phyloP scores from a whole-genome alignment of 2,329 filamentous ascomycete species.

The Ophiocordyceps camponoti-saundersi region DNA sequence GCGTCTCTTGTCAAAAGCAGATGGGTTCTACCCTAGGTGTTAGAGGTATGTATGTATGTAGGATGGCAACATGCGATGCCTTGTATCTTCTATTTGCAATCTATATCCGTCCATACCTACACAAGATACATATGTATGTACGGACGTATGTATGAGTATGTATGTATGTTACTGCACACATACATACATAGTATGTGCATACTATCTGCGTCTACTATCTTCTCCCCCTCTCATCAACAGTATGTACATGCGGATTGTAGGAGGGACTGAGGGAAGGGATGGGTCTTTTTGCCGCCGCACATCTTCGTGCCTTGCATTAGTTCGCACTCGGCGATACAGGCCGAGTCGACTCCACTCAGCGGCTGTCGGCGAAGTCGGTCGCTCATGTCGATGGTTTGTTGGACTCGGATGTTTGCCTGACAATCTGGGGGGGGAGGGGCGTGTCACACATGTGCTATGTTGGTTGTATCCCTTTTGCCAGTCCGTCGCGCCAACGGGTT shows the following conservation, averaged over 20 bases:
- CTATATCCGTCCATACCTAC: no score
- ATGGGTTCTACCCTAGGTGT: no score
- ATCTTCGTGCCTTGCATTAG: background rate
- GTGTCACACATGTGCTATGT: background rate
- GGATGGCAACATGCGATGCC: no score
- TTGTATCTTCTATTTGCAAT: no score
- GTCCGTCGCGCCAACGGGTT: no score
- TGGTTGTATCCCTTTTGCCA: background rate
- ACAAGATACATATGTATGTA: no score
- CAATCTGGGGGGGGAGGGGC: background rate
- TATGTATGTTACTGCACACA: background rate
- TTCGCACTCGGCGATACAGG: no score
- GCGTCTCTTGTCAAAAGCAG: no score
- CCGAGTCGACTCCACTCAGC: background rate
- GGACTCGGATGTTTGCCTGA: background rate
- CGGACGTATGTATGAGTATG: background rate
- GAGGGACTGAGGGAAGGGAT: no score
- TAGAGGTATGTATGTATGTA: no score
- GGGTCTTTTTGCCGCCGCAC: background rate
- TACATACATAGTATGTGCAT: background rate
- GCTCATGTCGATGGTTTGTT: no score
- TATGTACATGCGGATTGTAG: no score
- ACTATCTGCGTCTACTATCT: background rate
- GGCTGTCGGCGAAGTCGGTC: background rate
- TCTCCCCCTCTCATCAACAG: background rate